Base-by-base conservation (phyloP, 2,329 filamentous ascomycete species). In the Sporothrix brunneoviolacea region DNA sequence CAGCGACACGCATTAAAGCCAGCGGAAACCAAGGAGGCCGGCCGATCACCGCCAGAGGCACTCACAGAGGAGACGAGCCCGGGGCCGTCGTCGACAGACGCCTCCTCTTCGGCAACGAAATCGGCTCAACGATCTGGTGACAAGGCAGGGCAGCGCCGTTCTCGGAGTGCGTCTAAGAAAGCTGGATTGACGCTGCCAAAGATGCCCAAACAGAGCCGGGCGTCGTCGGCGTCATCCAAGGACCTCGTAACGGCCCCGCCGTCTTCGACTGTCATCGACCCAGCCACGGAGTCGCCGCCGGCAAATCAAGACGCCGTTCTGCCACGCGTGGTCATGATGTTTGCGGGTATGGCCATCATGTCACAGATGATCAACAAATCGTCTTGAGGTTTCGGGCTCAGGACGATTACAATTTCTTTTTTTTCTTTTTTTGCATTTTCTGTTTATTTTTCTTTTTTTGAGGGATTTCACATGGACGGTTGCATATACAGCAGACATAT, bases 271-370 rank as follows among this genome's bases (percentile, higher is more conserved):
- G 24, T 28, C 24, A 10, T 5, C 10, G 24, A 28, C n/a, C n/a
- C n/a, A n/a, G n/a, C n/a, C n/a, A n/a, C n/a, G n/a, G n/a, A n/a
- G n/a, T n/a, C n/a, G n/a, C 7, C 9, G 7, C 30, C 3, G 9
- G 19, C 15, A 18, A 38, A 21, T 2, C 40, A 38, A 16, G 44
- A 47, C 40, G 44, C 47, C 7, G 53, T 59, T 50, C 48, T 65
- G 27, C 60, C 62, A 0, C 50, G 58, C 16, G 57, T 66, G 45
- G 58, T 64, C 55, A 57, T 63, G 57, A 37, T 64, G 41, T 57
- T 66, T 54, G 63, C 63, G 4, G 59, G 63, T 22, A 48, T 61
- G 55, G 57, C 58, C 4, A 51, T 63, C 35, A 48, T 60, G 3
- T 59, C 60, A 22, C 56, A 59, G 44, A 53, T 60, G 43, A 53